A percentile compares a stretch with the other conserved stretches of the same genome.
Conservation (phyloP, 225 moss, liverwort and hornwort species). For the Anthoceros angustus region DNA sequence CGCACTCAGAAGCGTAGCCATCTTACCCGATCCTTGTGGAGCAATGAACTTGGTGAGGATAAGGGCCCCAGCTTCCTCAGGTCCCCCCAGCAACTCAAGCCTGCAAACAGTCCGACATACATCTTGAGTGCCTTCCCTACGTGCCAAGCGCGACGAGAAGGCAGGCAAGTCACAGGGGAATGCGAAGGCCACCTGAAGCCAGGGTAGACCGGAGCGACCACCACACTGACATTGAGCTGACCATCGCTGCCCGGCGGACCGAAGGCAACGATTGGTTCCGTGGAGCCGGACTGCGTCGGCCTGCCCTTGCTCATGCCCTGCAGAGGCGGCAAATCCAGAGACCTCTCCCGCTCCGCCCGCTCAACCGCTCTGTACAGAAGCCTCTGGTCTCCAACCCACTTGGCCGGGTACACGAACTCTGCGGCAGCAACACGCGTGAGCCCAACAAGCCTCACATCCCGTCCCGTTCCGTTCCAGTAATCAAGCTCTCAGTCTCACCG, state of each 20-base stretch:
- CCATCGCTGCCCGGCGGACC: conserved; percentile 75
- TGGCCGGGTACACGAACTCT: conserved; percentile 64
- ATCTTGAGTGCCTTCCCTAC: too few relatives aligned
- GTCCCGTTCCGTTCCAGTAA: neutral
- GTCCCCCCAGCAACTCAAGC: conserved; percentile 59
- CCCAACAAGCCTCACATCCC: conserved; percentile 1
- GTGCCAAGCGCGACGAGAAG: neutral
- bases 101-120: conserved; percentile 12
- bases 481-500: conserved; percentile 18
- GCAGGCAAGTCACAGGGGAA: neutral
- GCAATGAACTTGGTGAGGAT: conserved; percentile 65
- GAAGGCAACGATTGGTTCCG: conserved; percentile 72
- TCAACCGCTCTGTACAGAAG: conserved; percentile 66
- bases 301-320: conserved; percentile 10
- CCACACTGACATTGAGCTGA: conserved; percentile 72
- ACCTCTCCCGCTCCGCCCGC: conserved; percentile 57
- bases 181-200: conserved; percentile 44
- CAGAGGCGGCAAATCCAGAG: conserved; percentile 49
- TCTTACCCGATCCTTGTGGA: conserved; percentile 66
- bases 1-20: conserved; percentile 44
- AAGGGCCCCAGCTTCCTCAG: conserved; percentile 38
- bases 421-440: conserved; percentile 4
- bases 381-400: conserved; percentile 91
- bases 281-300: conserved; percentile 11
- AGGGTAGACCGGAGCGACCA: conserved; percentile 55